Conservation (phyloP, 164 flowering plant genomes). For the Vitis rupestris region DNA sequence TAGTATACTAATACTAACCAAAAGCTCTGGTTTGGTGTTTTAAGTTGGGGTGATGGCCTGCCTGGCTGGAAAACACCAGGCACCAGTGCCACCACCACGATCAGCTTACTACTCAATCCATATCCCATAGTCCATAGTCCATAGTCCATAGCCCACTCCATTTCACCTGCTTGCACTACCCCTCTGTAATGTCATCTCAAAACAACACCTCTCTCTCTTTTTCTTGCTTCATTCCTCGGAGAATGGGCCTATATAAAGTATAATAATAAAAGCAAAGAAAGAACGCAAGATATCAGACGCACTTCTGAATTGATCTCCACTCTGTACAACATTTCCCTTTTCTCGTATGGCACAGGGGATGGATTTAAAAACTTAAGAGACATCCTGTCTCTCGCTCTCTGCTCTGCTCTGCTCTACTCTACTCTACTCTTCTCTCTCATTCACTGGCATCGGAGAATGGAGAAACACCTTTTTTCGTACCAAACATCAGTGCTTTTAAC, state of each 20-base stretch:
- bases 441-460: too few relatives aligned
- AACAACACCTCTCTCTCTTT: background rate
- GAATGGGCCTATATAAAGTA: conserved; percentile 7
- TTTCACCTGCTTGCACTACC: conserved; percentile 7
- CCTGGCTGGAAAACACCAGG: conserved; percentile 4
- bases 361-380: too few relatives aligned
- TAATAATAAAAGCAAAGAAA: conserved; percentile 8
- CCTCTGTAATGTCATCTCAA: background rate
- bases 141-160: background rate
- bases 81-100: conserved; percentile 3
- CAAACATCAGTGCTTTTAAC: too few relatives aligned
- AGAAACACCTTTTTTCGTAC: too few relatives aligned
- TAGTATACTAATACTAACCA: too few relatives aligned
- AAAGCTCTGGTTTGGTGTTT: too few relatives aligned
- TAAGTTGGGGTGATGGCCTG: too few relatives aligned
- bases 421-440: too few relatives aligned
- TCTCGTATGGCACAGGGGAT: too few relatives aligned
- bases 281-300: conserved; percentile 20
- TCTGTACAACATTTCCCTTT: too few relatives aligned
- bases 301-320: background rate
- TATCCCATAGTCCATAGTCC: background rate
- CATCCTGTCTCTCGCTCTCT: too few relatives aligned
- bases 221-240: conserved; percentile 14
- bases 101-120: background rate
- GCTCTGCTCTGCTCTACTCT: too few relatives aligned